Evolutionary conservation across 2,329 filamentous ascomycete genomes (phyloP).

Genomic region (Aspergillus sclerotialis): DNA sequence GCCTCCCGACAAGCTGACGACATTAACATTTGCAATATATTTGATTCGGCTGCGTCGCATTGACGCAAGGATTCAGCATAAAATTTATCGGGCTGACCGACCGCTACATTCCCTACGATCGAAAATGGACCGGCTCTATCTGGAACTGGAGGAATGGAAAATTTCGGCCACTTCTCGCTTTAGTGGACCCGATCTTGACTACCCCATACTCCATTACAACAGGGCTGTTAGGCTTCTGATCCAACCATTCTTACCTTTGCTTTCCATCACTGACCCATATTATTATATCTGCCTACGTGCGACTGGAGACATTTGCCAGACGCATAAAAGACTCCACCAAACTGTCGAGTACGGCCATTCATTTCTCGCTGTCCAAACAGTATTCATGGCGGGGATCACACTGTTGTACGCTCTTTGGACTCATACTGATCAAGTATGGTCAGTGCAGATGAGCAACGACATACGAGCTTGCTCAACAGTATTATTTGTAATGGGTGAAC

Average conservation of each 20-base stretch:
- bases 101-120: conserved; percentile 38
- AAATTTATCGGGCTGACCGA: conserved; percentile 46
- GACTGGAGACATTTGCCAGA: conserved; percentile 31
- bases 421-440: conserved; percentile 41
- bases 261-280: conserved; percentile 41
- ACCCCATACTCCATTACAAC: conserved; percentile 45
- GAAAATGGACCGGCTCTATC: conserved; percentile 42
- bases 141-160: conserved; percentile 44
- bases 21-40: conserved; percentile 38
- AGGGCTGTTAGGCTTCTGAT: conserved; percentile 44
- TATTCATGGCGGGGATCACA: conserved; percentile 33
- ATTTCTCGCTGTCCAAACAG: conserved; percentile 32
- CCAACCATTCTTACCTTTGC: conserved; percentile 44
- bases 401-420: conserved; percentile 34
- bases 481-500: conserved; percentile 45
- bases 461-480: conserved; percentile 44
- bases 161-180: conserved; percentile 27
- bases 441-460: conserved; percentile 43
- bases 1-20: conserved; percentile 21
- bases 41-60: conserved; percentile 41
- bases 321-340: conserved; percentile 31
- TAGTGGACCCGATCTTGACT: conserved; percentile 37
- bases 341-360: conserved; percentile 33
- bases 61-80: conserved; percentile 46
- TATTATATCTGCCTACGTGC: conserved; percentile 37